Conservation (phyloP, 1,284 basidiomycete species). For the Trichosporon coremiiforme region DNA sequence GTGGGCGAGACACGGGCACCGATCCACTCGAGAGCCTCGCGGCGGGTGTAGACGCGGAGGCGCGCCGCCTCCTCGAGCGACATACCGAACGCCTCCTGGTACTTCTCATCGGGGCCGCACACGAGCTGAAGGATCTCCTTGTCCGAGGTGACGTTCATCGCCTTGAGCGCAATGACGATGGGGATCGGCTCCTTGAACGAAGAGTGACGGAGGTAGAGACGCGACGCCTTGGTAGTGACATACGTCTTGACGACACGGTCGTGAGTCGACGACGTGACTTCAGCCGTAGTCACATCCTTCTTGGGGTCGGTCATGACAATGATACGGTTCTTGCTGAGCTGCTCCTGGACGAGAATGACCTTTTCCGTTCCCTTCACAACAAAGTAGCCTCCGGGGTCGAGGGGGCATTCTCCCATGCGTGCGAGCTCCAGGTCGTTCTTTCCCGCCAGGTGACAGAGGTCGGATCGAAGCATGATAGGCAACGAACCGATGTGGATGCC, state of each 20-base stretch:
- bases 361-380: slow-evolving; percentile 99
- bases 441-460: slow-evolving; percentile 85
- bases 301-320: slow-evolving; percentile 92
- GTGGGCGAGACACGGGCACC: slow-evolving; percentile 80
- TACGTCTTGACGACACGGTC: slow-evolving; percentile 99
- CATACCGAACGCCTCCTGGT: slow-evolving; percentile 84
- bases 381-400: slow-evolving; percentile 99
- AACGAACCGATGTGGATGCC: slow-evolving; percentile 89
- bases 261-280: slow-evolving; percentile 98
- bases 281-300: slow-evolving; percentile 91
- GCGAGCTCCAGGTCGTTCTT: slow-evolving; percentile 80
- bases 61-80: slow-evolving; percentile 92
- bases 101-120: slow-evolving; percentile 87
- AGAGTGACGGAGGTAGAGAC: slow-evolving; percentile 97
- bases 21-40: slow-evolving; percentile 95
- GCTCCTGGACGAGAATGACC: slow-evolving; percentile 98
- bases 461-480: slow-evolving; percentile 96
- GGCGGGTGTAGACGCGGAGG: slow-evolving; percentile 85
- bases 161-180: slow-evolving; percentile 93
- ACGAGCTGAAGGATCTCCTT: slow-evolving; percentile 96
- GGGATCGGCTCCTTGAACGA: slow-evolving; percentile 97
- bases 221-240: slow-evolving; percentile 89
- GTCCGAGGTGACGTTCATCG: slow-evolving; percentile 93
- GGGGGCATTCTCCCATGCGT: slow-evolving; percentile 91
- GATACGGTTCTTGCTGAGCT: slow-evolving; percentile 98